Base-by-base conservation (phyloP, 1,284 basidiomycete genomes). In the Ceratobasidium sp. region DNA sequence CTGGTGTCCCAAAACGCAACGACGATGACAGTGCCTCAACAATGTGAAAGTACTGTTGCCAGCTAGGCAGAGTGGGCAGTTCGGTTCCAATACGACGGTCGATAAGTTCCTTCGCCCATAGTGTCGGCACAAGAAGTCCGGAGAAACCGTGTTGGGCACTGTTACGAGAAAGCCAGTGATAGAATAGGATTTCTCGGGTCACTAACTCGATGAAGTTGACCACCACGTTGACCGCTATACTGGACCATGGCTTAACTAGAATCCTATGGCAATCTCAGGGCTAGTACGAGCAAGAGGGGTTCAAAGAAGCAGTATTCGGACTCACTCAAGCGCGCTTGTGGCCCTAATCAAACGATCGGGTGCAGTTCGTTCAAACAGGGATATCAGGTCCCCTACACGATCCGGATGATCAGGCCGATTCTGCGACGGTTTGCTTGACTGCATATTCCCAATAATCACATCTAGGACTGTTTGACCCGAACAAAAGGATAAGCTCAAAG, bases 181-280 rank as follows among this genome's bases (percentile, higher is more conserved):
- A n/a, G 33, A 67, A 44, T 31, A 67, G 22, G 2, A 67, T 53
- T 17, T 67, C 64, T 1, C 64, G 47, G 9, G 64, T 67, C 2
- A 67, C 19, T 6, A 24, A 6, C 22, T 67, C 64, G n/a, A 33
- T 22, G 5, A 67, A 54, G n/a, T 33, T 15, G 36, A 67, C 50
- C 64, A 53, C 19, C 1, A 67, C 15, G 11, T 48, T 4, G 2
- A 50, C 64, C n/a, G 51, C 48, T 17, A 54, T 24, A 14, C 48
- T 6, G 11, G 11, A 6, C 8, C 33, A 11, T 19, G 22, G 19
- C 3, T 53, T 50, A 5, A 66, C 17, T 1, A 66, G 51, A 17
- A 31, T 27, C 22, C 64, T 66, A 31, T 9, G 22, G 11, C 36
- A 41, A 41, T 41, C 11, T 11, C 36, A 41, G 4, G 36, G 36